Percentiles rank a stretch among this genome's conserved stretches.
phyloP scores from a whole-genome alignment of 352 stramenopile species.

The Elongisporangium anandrum region DNA sequence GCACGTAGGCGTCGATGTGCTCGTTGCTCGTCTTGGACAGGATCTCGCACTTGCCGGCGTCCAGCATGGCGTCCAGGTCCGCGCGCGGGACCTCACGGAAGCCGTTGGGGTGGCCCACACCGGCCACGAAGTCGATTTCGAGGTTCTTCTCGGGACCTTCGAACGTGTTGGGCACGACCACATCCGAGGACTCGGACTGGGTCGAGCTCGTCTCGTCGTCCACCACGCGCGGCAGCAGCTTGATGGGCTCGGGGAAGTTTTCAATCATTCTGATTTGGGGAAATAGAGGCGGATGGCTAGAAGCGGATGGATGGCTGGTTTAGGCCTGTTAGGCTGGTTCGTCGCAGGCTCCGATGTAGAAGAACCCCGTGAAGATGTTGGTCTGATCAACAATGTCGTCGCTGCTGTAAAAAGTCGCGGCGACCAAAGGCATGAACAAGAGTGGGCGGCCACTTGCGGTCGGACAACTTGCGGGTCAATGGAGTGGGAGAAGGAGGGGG shows the following conservation, averaged over 20 bases:
- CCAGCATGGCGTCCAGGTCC: slow-evolving; percentile 94
- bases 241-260: slow-evolving; percentile 69
- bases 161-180: slow-evolving; percentile 85
- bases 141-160: slow-evolving; percentile 98
- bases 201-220: slow-evolving; percentile 72
- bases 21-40: slow-evolving; percentile 95
- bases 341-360: slow-evolving; percentile 89
- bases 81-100: slow-evolving; percentile 87
- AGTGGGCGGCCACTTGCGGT: slow-evolving; percentile 17
- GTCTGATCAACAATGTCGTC: slow-evolving; percentile 87
- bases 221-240: slow-evolving; percentile 25
- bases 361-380: slow-evolving; percentile 88
- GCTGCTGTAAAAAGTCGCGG: slow-evolving; percentile 63
- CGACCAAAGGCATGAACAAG: slow-evolving; percentile 80
- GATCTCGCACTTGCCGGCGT: slow-evolving; percentile 95
- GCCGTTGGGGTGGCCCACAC: slow-evolving; percentile 63
- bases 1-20: slow-evolving; percentile 94
- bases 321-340: slow-evolving; percentile 78
- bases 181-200: slow-evolving; percentile 51
- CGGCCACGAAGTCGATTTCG: slow-evolving; percentile 91
- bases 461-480: slow-evolving; percentile 13
- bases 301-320: slow-evolving; percentile 4
- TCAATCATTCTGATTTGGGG: slow-evolving; percentile 30
- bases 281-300: slow-evolving; percentile 7
- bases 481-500: slow-evolving; percentile 4